These are phyloP conservation scores for Coleophoma cylindrospora DNA, from an alignment of 2,329 filamentous ascomycete species.

Conservation along the genomic window DNA sequence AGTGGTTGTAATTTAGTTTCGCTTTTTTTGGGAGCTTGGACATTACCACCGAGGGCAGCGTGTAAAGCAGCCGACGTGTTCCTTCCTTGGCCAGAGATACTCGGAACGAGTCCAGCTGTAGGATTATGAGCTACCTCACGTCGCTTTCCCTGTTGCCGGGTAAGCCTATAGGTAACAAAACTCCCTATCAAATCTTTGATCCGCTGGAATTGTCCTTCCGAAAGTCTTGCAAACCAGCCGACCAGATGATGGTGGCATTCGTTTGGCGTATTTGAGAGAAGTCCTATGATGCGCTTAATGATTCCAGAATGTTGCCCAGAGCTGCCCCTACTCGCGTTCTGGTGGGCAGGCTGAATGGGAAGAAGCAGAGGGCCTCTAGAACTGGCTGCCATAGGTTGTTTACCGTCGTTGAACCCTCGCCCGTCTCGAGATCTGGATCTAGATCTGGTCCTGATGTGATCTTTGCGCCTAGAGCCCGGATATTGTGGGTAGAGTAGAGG, in stretches of 20 bases:
- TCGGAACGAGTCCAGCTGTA: constrained; percentile 66
- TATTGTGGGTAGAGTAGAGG: constrained; percentile 59
- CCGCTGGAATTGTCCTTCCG: constrained; percentile 61
- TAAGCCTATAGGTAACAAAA: constrained; percentile 78
- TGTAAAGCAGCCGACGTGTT: constrained; percentile 63
- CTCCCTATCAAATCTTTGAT: constrained; percentile 72
- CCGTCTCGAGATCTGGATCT: constrained; percentile 17
- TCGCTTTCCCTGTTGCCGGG: constrained; percentile 64
- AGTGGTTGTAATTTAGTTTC: constrained; percentile 51
- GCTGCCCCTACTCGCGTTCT: constrained; percentile 18
- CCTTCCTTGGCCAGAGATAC: constrained; percentile 60
- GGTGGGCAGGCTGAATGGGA: constrained; percentile 3
- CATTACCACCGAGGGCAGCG: constrained; percentile 61
- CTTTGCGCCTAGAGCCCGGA: constrained; percentile 2
- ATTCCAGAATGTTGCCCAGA: constrained; percentile 73
- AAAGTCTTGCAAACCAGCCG: constrained; percentile 71
- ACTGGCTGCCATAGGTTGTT: not conserved
- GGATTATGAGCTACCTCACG: constrained; percentile 54
- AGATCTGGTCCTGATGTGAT: constrained; percentile 5
- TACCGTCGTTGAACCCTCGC: constrained; percentile 8
- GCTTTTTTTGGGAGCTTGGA: constrained; percentile 44
- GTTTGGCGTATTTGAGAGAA: constrained; percentile 70
- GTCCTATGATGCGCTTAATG: constrained; percentile 76
- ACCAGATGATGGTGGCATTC: constrained; percentile 74
- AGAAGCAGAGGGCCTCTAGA: constrained; percentile 3